Conservation (phyloP, 148 eudicot genomes). For the Spergularia bocconei region DNA sequence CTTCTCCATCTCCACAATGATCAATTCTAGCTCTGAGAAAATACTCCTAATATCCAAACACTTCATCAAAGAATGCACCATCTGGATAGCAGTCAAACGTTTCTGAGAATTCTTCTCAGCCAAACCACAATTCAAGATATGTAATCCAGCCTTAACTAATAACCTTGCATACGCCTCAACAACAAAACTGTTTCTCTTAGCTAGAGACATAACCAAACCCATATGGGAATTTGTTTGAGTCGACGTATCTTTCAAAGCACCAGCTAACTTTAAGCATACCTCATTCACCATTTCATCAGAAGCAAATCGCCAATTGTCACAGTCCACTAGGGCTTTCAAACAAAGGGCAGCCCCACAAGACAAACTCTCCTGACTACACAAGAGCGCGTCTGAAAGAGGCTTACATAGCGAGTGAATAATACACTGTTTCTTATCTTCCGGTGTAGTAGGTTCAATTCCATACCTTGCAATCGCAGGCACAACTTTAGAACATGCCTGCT, state of each 20-base stretch:
- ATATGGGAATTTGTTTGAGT: slow-evolving; percentile 73
- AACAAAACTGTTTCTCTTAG: slow-evolving; percentile 66
- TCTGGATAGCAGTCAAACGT: slow-evolving; percentile 77
- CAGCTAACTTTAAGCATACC: slow-evolving; percentile 77
- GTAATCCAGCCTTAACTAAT: slow-evolving; percentile 61
- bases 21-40: slow-evolving; percentile 52
- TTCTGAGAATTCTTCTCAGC: slow-evolving; percentile 71
- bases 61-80: slow-evolving; percentile 82
- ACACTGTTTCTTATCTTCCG: slow-evolving; percentile 56
- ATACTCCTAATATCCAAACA: slow-evolving; percentile 79
- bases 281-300: slow-evolving; percentile 79
- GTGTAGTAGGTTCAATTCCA: slow-evolving; percentile 79
- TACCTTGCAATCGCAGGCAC: slow-evolving; percentile 89
- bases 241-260: slow-evolving; percentile 64
- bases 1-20: slow-evolving; percentile 81
- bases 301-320: slow-evolving; percentile 92
- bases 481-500: slow-evolving; percentile 94
- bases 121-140: slow-evolving; percentile 53
- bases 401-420: slow-evolving; percentile 82
- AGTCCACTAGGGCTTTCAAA: slow-evolving; percentile 81
- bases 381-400: slow-evolving; percentile 81
- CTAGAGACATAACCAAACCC: slow-evolving; percentile 83
- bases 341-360: slow-evolving; percentile 96
- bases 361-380: slow-evolving; percentile 64
- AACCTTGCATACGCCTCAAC: slow-evolving; percentile 87